Percentiles rank a stretch among this genome's conserved stretches.
These are phyloP conservation scores for Tagetes erecta DNA, from an alignment of 129 eudicot genomes.

Conservation along the genomic window DNA sequence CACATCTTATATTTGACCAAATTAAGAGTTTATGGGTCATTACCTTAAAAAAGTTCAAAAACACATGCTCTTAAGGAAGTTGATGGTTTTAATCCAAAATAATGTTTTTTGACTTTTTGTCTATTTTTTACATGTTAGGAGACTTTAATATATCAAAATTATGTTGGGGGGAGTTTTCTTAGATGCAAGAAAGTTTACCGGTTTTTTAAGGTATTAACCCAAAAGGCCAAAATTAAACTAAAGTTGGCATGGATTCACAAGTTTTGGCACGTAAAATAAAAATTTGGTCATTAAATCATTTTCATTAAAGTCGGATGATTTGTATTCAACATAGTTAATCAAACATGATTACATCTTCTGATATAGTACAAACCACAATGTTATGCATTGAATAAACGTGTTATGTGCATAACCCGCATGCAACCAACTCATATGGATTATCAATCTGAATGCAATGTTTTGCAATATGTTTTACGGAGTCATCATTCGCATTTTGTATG, in stretches of 20 bases:
- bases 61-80: no score
- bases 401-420: slow-evolving; percentile 86
- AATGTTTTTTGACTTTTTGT: no score
- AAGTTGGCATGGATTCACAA: background rate
- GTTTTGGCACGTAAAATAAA: slow-evolving; percentile 89
- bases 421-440: slow-evolving; percentile 43
- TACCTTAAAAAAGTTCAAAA: no score
- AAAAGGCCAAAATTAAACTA: background rate
- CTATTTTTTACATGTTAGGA: no score
- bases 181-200: background rate
- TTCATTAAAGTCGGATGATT: slow-evolving; percentile 59
- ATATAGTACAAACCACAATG: background rate
- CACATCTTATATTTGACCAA: no score
- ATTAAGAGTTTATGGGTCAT: no score
- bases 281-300: slow-evolving; percentile 68
- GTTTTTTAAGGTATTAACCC: no score
- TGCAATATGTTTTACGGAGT: no score
- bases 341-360: slow-evolving; percentile 9
- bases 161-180: no score
- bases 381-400: background rate
- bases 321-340: slow-evolving; percentile 33
- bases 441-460: background rate
- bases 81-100: no score
- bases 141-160: no score
- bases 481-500: no score